Base-by-base conservation (phyloP, 176 grass and related monocot genomes). In the Saccharum spontaneum region DNA sequence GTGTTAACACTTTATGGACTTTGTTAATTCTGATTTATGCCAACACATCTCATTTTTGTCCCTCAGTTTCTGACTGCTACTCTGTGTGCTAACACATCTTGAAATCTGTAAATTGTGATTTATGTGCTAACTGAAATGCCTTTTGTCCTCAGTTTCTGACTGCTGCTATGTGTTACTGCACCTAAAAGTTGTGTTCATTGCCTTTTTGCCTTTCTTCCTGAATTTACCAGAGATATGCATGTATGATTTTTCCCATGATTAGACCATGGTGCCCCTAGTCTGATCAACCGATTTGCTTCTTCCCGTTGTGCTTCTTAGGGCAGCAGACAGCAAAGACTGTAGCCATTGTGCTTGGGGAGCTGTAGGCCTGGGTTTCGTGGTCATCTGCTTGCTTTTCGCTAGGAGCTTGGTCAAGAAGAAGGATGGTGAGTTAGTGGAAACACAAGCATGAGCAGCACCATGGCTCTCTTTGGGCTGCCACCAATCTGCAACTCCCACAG, bases 341-440 rank as follows among this genome's bases (percentile, higher is more conserved):
- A 65, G 97, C 97, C 84, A 99, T 99, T 81, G 97, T 99, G 86
- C 89, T 99, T 4, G 97, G 97, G 91, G 89, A 63, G 97, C 97
- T 5, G 88, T 94, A 76, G 94, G 88, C 10, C 44, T 99, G 44
- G 97, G 91, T 16, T 99, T 99, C 84, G 50, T 99, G 34, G 97
- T 96, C 65, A 96, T 99, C 75, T 99, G 97, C 86, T 91, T 99
- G 86, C 88, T 99, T n/a, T 99, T 99, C 64, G 91, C 88, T 24
- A 86, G 88, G 70, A 94, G 80, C 55, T 61, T 99, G 60, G 70
- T 91, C 82, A 99, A 84, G 90, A 99, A 99, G 82, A 96, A 86
- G 91, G 94, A 99, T 6, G 91, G 97, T 99, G 87, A 92, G 87
- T 90, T 68, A 36, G 60, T 64, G 37, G 48, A 79, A 37, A 22